These are phyloP conservation scores for Magnaporthiopsis rhizophila DNA, from an alignment of 2,329 filamentous ascomycete species.

Conservation along the genomic window DNA sequence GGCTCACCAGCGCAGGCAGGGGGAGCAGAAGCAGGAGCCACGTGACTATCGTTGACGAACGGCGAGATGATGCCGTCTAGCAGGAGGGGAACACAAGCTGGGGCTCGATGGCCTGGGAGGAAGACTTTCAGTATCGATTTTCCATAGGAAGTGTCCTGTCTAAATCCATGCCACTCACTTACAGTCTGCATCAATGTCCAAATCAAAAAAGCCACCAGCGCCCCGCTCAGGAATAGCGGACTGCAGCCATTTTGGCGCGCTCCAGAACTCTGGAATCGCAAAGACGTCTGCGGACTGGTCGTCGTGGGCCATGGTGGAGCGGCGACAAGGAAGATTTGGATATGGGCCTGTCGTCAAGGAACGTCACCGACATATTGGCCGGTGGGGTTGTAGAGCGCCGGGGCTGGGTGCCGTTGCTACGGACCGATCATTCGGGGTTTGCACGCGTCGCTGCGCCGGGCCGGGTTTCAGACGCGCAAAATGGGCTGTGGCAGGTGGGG, in stretches of 20 bases:
- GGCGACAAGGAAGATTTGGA: background rate
- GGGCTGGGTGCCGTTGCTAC: no score
- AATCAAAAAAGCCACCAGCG: slow-evolving; percentile 32
- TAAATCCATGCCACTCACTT: background rate
- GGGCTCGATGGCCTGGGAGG: slow-evolving; percentile 3
- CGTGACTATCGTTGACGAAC: slow-evolving; percentile 21
- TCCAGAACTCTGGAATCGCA: slow-evolving; percentile 54
- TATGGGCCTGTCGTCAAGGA: background rate
- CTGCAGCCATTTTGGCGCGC: slow-evolving; percentile 37
- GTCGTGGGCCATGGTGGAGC: slow-evolving; percentile 8
- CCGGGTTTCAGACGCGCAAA: no score
- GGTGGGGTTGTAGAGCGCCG: no score
- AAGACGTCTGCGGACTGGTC: slow-evolving; percentile 46
- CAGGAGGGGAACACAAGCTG: slow-evolving; percentile 1
- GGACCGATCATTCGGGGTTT: no score
- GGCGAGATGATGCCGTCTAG: slow-evolving; percentile 35
- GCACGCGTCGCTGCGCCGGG: no score
- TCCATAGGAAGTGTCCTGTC: background rate
- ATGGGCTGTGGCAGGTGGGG: no score
- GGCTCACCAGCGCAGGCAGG: no score
- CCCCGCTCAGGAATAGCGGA: background rate
- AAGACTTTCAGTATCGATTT: background rate
- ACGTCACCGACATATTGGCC: no score
- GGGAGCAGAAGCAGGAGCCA: background rate
- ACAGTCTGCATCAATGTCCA: slow-evolving; percentile 25